Evolutionary conservation across 495 filamentous ascomycete species (phyloP).

Genomic region (Poronia punctata): DNA sequence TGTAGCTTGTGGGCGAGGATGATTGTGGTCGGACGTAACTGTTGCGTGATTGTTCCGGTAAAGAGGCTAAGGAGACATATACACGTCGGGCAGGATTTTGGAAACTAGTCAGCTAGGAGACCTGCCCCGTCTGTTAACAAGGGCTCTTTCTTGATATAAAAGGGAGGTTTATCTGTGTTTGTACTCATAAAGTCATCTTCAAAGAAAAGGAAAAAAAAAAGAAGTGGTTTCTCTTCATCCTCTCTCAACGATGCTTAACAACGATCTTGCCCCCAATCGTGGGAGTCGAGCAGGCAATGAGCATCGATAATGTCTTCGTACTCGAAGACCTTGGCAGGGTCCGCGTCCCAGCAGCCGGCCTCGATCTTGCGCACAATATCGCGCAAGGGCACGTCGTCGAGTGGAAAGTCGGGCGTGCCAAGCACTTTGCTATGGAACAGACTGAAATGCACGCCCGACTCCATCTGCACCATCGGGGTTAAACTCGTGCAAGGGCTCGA

Average conservation of each 20-base stretch:
- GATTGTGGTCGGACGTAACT: too few relatives aligned
- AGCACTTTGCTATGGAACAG: slow-evolving; percentile 39
- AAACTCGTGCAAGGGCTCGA: slow-evolving; percentile 40
- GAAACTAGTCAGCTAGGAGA: too few relatives aligned
- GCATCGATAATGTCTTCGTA: slow-evolving; percentile 29
- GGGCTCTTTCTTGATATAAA: too few relatives aligned
- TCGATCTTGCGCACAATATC: slow-evolving; percentile 31
- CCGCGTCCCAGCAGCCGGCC: slow-evolving; percentile 22
- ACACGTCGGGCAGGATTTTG: too few relatives aligned
- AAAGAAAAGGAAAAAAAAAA: too few relatives aligned
- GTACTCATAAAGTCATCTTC: too few relatives aligned
- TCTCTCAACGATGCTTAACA: slow-evolving; percentile 26
- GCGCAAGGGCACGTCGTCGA: slow-evolving; percentile 38
- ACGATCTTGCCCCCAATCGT: slow-evolving; percentile 34
- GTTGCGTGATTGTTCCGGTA: too few relatives aligned
- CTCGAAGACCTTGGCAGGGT: slow-evolving; percentile 26
- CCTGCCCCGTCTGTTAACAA: too few relatives aligned
- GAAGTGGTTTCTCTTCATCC: too few relatives aligned
- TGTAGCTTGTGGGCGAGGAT: too few relatives aligned
- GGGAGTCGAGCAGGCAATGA: slow-evolving; percentile 27
- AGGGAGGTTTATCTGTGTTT: too few relatives aligned
- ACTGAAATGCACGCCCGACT: slow-evolving; percentile 44
- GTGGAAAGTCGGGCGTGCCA: slow-evolving; percentile 33
- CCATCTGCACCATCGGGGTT: slow-evolving; percentile 42
- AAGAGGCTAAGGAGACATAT: too few relatives aligned